Evolutionary conservation across 225 moss, liverwort and hornwort species (phyloP).

Genomic region (Antitrichia curtipendula): DNA sequence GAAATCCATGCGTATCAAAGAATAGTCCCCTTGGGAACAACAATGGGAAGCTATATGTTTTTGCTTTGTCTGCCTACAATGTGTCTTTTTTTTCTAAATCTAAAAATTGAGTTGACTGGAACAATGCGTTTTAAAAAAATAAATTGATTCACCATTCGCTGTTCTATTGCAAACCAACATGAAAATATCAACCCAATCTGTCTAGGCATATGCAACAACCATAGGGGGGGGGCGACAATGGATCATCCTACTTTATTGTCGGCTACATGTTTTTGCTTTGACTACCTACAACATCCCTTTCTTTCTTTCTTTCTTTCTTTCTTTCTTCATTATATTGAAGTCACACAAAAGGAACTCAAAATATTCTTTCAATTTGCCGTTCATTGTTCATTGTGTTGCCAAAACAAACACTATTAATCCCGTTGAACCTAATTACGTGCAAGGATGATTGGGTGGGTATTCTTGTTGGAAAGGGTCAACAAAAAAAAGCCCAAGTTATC

Average conservation of each 20-base stretch:
- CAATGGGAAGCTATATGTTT: too few relatives aligned
- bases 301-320: neutral
- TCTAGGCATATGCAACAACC: accelerated
- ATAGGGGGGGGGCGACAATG: too few relatives aligned
- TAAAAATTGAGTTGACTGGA: too few relatives aligned
- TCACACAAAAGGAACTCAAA: neutral
- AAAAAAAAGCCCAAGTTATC: neutral
- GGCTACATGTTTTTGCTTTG: neutral
- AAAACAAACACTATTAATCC: too few relatives aligned
- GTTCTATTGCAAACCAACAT: neutral
- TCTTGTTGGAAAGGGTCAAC: neutral
- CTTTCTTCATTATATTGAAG: neutral
- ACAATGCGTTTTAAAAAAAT: accelerated
- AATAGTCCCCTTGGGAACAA: neutral
- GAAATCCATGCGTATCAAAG: neutral
- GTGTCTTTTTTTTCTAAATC: too few relatives aligned
- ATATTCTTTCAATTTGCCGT: neutral
- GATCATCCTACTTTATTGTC: neutral
- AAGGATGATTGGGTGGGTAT: neutral
- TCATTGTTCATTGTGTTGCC: neutral
- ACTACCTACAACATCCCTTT: neutral
- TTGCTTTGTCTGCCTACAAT: neutral
- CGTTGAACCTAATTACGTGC: neutral
- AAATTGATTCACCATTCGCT: accelerated
- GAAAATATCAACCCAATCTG: neutral